Percentiles rank a stretch among this genome's conserved stretches.
phyloP scores from a whole-genome alignment of 148 eudicot genomes.

The Gaultheria prostrata region DNA sequence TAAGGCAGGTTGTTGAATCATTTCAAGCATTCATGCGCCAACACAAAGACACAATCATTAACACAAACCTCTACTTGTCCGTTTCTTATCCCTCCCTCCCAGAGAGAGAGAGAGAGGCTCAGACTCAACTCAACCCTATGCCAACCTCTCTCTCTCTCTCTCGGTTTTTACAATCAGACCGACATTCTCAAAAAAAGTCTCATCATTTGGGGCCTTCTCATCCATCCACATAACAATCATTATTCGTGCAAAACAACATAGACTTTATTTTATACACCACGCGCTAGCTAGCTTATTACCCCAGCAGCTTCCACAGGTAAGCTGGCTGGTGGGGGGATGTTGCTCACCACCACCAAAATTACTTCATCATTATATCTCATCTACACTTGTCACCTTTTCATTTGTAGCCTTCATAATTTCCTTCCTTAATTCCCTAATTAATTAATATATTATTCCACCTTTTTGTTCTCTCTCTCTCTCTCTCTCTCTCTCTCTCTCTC shows the following conservation, averaged over 20 bases:
- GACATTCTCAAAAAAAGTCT: neutral
- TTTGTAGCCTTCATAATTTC: conserved; percentile 50
- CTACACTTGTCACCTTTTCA: conserved; percentile 54
- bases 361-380: conserved; percentile 40
- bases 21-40: conserved; percentile 32
- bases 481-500: neutral
- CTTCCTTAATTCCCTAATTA: conserved; percentile 13
- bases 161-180: conserved; percentile 18
- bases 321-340: neutral
- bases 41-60: conserved; percentile 41
- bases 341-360: conserved; percentile 47
- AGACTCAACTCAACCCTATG: neutral
- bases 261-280: conserved; percentile 17
- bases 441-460: too few species aligned
- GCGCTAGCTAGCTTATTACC: conserved; percentile 22
- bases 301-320: conserved; percentile 8
- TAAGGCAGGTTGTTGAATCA: conserved; percentile 25
- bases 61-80: conserved; percentile 31
- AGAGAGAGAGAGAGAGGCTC: neutral
- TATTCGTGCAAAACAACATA: neutral
- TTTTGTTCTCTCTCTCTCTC: neutral
- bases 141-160: conserved; percentile 10
- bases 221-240: conserved; percentile 16
- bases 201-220: conserved; percentile 19
- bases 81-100: conserved; percentile 29